Percentiles rank a stretch among this genome's conserved stretches.
These are phyloP conservation scores for Erythrophleum fordii DNA, from an alignment of 306 rosid species.

Conservation along the genomic window DNA sequence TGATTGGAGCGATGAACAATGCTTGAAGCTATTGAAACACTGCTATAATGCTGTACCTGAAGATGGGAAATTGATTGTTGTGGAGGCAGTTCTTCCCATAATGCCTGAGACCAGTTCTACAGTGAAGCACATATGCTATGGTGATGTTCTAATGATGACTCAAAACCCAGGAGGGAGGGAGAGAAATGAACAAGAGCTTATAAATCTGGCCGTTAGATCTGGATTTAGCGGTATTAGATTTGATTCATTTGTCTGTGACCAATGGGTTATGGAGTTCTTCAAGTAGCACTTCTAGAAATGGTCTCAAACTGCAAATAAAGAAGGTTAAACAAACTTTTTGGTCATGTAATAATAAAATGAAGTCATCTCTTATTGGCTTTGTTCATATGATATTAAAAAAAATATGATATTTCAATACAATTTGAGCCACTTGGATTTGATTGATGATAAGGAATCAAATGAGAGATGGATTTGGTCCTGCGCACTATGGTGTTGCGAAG, in stretches of 20 bases:
- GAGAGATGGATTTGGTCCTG: too few relatives aligned
- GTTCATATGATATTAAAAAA: too few relatives aligned
- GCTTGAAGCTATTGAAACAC: constrained; percentile 44
- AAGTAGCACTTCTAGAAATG: constrained; percentile 12
- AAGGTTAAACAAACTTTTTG: too few relatives aligned
- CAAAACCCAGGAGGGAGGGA: constrained; percentile 47
- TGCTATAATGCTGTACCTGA: constrained; percentile 34
- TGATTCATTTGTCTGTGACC: constrained; percentile 24
- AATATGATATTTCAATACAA: too few relatives aligned
- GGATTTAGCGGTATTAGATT: constrained; percentile 40
- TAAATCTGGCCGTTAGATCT: constrained; percentile 30
- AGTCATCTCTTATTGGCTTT: too few relatives aligned
- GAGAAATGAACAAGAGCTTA: constrained; percentile 28
- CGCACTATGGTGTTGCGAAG: too few relatives aligned
- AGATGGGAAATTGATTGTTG: constrained; percentile 44
- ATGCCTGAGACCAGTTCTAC: constrained; percentile 11
- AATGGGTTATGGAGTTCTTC: constrained; percentile 48
- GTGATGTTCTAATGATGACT: constrained; percentile 41
- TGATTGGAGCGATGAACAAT: constrained; percentile 46
- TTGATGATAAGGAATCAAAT: too few relatives aligned
- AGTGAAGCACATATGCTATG: not conserved
- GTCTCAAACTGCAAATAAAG: too few relatives aligned
- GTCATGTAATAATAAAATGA: too few relatives aligned
- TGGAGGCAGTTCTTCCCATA: constrained; percentile 23
- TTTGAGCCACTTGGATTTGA: too few relatives aligned